phyloP scores from a whole-genome alignment of 805 yeast genomes.

The Kuraishia molischiana region DNA sequence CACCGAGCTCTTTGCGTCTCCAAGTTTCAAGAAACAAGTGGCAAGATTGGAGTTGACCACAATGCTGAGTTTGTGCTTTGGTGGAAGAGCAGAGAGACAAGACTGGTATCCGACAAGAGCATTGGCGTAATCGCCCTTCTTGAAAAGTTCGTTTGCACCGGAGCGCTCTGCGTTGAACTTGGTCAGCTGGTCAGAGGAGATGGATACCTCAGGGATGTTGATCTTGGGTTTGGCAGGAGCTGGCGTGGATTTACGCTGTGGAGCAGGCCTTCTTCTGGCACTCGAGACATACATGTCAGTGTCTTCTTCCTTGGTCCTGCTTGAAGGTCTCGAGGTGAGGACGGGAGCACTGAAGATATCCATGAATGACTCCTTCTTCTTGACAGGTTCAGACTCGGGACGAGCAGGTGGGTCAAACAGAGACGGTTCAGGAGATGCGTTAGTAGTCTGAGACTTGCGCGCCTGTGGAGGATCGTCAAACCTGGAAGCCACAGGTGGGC shows the following conservation, averaged over 20 bases:
- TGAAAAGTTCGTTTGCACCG: slow-evolving; percentile 55
- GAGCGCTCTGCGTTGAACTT: slow-evolving; percentile 37
- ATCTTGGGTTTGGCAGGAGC: slow-evolving; percentile 3
- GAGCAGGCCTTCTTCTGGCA: slow-evolving; percentile 14
- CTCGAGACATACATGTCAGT: slow-evolving; percentile 15
- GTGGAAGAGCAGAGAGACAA: slow-evolving; percentile 42
- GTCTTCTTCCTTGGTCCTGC: slow-evolving; percentile 7
- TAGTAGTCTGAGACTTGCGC: slow-evolving; percentile 14
- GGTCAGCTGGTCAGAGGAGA: slow-evolving; percentile 13
- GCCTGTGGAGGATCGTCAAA: slow-evolving; percentile 8
- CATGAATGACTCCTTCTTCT: slow-evolving; percentile 8
- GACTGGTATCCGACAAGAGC: slow-evolving; percentile 56
- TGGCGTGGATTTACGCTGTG: slow-evolving; percentile 2
- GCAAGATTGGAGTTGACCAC: slow-evolving; percentile 72
- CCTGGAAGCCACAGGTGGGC: slow-evolving; percentile 1
- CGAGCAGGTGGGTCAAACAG: too few relatives aligned
- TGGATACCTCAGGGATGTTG: slow-evolving; percentile 8
- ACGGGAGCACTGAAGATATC: slow-evolving; percentile 17
- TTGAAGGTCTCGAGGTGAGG: slow-evolving; percentile 4
- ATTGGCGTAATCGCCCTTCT: slow-evolving; percentile 70
- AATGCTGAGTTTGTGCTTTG: slow-evolving; percentile 52
- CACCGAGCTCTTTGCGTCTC: slow-evolving; percentile 51
- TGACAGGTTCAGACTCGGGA: not conserved
- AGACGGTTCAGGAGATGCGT: not conserved
- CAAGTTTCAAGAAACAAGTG: slow-evolving; percentile 53